Evolutionary conservation across 345 rosid genomes (phyloP).

Genomic region (Erodium maritimum): DNA sequence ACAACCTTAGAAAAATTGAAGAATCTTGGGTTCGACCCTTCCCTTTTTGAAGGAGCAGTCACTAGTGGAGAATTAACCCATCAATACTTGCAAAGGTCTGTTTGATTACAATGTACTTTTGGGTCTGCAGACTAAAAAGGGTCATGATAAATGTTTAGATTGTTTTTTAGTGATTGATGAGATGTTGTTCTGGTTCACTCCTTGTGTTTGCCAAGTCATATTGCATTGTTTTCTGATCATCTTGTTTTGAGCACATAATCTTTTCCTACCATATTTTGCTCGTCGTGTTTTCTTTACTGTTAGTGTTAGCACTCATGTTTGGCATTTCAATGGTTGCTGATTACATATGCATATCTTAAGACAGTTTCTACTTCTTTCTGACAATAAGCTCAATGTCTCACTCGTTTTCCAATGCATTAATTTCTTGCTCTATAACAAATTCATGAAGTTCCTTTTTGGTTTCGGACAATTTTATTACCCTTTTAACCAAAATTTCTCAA

Average conservation of each 20-base stretch:
- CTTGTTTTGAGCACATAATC: background rate
- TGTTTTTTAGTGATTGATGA: background rate
- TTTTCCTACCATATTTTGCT: background rate
- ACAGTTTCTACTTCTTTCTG: background rate
- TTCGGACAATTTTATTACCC: too few species aligned
- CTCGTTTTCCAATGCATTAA: background rate
- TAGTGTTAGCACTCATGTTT: background rate
- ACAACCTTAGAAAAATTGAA: slow-evolving; percentile 62
- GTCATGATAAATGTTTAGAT: background rate
- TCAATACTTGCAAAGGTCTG: slow-evolving; percentile 76
- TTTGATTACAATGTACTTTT: background rate
- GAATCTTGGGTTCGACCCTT: slow-evolving; percentile 87
- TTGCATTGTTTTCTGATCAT: background rate
- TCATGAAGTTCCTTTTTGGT: background rate
- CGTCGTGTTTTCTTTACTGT: background rate
- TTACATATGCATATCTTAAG: background rate
- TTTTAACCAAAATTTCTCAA: background rate
- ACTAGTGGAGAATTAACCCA: slow-evolving; percentile 91
- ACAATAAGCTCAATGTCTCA: too few species aligned
- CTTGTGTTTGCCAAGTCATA: background rate
- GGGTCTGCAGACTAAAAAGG: background rate
- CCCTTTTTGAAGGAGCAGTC: slow-evolving; percentile 74
- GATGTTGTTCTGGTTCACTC: background rate
- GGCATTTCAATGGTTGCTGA: background rate
- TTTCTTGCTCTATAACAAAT: background rate